Conservation (phyloP, 2,329 filamentous ascomycete species). For the Cladorrhinum sp. region DNA sequence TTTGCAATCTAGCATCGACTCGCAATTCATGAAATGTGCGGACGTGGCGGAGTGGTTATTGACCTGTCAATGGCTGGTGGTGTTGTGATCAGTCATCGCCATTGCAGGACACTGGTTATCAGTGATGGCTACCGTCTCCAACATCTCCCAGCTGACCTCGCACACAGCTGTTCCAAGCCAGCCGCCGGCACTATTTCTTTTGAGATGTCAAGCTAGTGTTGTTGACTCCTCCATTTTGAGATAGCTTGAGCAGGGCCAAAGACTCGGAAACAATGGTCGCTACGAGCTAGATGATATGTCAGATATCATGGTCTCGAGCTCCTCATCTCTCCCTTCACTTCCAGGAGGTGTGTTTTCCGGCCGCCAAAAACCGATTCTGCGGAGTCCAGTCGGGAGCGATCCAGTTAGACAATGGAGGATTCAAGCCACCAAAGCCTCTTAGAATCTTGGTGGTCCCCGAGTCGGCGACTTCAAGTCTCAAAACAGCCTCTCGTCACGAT, state of each 20-base stretch:
- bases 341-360: neutral
- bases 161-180: neutral
- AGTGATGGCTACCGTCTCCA: no score
- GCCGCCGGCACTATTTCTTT: neutral
- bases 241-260: neutral
- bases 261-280: neutral
- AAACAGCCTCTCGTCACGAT: no score
- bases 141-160: neutral
- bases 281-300: neutral
- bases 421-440: neutral
- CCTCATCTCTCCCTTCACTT: neutral
- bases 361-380: no score
- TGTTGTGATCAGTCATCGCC: neutral
- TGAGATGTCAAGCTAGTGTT: neutral
- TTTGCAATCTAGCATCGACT: neutral
- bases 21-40: no score
- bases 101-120: neutral
- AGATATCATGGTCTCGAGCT: neutral
- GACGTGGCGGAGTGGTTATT: neutral
- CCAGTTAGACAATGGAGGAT: neutral
- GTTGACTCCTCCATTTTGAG: neutral
- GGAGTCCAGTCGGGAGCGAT: no score
- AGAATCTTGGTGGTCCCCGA: neutral
- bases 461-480: neutral
- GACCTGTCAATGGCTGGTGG: neutral